Evolutionary conservation across 768 basidiomycete genomes (phyloP).

Genomic region (Boletus speciosus): DNA sequence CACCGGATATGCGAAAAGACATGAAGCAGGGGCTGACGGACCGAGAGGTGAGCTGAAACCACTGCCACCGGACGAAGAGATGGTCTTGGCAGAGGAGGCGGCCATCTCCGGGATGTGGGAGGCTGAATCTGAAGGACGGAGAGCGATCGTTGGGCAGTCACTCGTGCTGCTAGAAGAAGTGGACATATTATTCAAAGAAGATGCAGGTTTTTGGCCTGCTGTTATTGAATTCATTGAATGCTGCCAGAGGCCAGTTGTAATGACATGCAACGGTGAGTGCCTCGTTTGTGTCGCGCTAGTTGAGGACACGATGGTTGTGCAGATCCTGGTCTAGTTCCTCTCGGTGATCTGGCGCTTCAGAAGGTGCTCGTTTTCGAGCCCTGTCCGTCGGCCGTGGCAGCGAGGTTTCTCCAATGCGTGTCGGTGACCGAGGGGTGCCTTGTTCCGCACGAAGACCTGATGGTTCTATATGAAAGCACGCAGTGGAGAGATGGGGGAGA

Average conservation of each 20-base stretch:
- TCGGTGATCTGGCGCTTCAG: conserved; percentile 74
- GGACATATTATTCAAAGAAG: conserved; percentile 88
- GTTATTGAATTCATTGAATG: conserved; percentile 78
- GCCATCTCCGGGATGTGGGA: neutral
- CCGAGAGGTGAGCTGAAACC: neutral
- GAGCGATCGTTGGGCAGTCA: conserved; percentile 63
- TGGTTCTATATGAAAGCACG: conserved; percentile 43
- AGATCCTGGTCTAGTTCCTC: conserved; percentile 76
- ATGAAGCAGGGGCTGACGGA: conserved; percentile 13
- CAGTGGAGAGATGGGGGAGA: conserved; percentile 21
- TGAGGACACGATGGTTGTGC: conserved; percentile 10
- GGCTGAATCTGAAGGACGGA: conserved; percentile 12
- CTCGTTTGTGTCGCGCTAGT: conserved; percentile 8
- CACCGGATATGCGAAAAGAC: neutral
- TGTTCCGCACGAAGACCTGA: conserved; percentile 41
- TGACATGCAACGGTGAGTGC: conserved; percentile 87
- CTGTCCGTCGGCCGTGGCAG: conserved; percentile 50
- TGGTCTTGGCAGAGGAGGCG: neutral
- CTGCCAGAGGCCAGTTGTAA: conserved; percentile 83
- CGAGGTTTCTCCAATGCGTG: conserved; percentile 66
- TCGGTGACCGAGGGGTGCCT: conserved; percentile 53
- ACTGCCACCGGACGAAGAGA: conserved; percentile 4
- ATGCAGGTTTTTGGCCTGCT: conserved; percentile 80
- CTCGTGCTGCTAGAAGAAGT: conserved; percentile 93
- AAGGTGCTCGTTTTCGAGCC: conserved; percentile 62